Evolutionary conservation across 2,329 filamentous ascomycete genomes (phyloP).

Genomic region (Stemphylium vesicarium): DNA sequence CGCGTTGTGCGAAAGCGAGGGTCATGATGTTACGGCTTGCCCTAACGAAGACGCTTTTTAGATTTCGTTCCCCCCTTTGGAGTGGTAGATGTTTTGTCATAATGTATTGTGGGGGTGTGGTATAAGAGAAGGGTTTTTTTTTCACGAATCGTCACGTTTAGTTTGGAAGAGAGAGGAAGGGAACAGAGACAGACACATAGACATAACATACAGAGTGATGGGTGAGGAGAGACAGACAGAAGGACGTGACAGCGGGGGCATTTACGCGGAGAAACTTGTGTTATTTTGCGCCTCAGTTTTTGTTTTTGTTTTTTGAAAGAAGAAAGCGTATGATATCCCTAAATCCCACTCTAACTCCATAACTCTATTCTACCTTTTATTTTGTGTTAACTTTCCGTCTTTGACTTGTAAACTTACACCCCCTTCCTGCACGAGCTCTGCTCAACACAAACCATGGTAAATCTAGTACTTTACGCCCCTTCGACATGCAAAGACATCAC

Average conservation of each 20-base stretch:
- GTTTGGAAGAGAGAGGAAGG: too few species aligned
- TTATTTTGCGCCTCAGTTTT: not conserved
- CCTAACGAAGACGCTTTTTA: constrained; percentile 81
- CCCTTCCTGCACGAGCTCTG: too few species aligned
- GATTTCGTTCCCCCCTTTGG: not conserved
- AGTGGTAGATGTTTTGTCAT: not conserved
- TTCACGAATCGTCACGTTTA: too few species aligned
- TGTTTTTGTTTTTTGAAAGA: not conserved
- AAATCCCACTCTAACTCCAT: not conserved
- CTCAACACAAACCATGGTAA: too few species aligned
- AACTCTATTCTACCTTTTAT: not conserved
- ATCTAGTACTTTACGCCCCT: too few species aligned
- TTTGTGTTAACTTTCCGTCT: not conserved
- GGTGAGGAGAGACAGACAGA: too few species aligned
- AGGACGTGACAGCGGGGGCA: not conserved
- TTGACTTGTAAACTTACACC: not conserved
- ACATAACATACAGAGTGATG: too few species aligned
- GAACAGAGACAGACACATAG: not conserved
- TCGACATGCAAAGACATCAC: too few species aligned
- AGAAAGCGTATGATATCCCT: constrained; percentile 15
- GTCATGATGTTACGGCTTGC: constrained; percentile 94
- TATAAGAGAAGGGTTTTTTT: not conserved
- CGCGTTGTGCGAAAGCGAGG: constrained; percentile 92
- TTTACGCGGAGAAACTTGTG: not conserved
- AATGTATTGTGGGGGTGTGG: not conserved